Base-by-base conservation (phyloP, 768 basidiomycete genomes). In the Pleurotus platypus region DNA sequence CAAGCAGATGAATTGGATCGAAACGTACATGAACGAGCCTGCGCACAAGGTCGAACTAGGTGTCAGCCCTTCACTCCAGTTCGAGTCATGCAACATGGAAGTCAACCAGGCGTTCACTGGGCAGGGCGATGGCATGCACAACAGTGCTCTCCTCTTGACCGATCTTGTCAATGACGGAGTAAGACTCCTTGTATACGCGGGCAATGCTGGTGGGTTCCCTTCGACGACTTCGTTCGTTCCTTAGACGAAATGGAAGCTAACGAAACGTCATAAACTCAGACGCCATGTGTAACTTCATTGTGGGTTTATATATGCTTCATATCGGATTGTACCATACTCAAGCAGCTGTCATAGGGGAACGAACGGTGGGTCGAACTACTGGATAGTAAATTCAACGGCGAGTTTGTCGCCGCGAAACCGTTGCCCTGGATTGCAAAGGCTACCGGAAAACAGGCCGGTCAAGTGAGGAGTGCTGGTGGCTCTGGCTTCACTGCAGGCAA, bases 261-360 rank as follows among this genome's bases (percentile, higher is more conserved):
- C 7, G 30, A 35, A 35, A 35, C 30, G 30, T 35, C 30, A 35
- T 35, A 35, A 35, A 35, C 53, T 61, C 61, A 79, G 92, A 94
- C 70, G 83, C 86, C 78, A 89, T 92, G 89, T 95, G 93, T 78
- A 94, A 94, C 72, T 90, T 80, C 64, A 80, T 90, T 20, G 88
- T 83, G 61, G 59, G 80, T 67, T 42, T 13, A 47, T 27, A 48
- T 24, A 30, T 24, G 38, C 16, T 39, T 24, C 48, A 22, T n/a
- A 22, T 35, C 4, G 57, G 30, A 35, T 46, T 30, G 42, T n/a
- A 57, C n/a, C 24, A 49, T 60, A 49, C 2, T 42, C 30, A 27
- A 53, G 11, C 7, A 16, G n/a, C 37, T 26, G 20, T 37, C 24
- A 40, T 48, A 85, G 85, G 92, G 92, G 22, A 90, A 93, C 64